Base-by-base conservation (phyloP, 768 basidiomycete species). In the Baorangia bicolor region DNA sequence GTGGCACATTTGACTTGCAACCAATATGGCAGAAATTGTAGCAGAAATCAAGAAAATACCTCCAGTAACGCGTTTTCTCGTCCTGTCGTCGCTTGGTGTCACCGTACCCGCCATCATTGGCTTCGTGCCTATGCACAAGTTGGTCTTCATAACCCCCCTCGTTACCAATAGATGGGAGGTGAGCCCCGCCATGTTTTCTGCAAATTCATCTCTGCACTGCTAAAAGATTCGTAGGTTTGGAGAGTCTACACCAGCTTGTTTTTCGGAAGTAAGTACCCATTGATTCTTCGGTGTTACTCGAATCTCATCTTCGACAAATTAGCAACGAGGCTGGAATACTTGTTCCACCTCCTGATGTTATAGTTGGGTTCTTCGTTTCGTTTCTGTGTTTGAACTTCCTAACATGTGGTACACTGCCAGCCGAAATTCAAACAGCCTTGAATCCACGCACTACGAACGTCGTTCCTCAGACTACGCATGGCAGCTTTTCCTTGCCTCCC, bases 1-100 rank as follows among this genome's bases (percentile, higher is more conserved):
- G 39, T 40, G 20, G n/a, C 21, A 31, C 14, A 5, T 21, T n/a
- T 31, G 10, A 45, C 27, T 34, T 25, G 25, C 40, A 16, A 53
- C 40, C 52, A 55, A 49, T n/a, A 83, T 83, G 82, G 73, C 79
- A 48, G 73, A 75, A 18, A 64, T 85, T 35, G 23, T 79, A 3
- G 76, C 81, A 21, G 88, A 92, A 74, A 70, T 93, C 49, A 82
- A 78, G 63, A 92, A 91, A 74, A 90, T 94, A 1, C 92, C 92
- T 0, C 87, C 88, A 33, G 86, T 94, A 35, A 93, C 92, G 6
- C 83, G 92, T 31, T 83, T 86, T 52, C 68, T 91, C 7, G 78
- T 82, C 54, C 75, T 73, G 21, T 87, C 89, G 2, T 81, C 84
- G 2, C 64, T 90, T 3, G 82, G 72, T 0, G 74, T 91, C 37